Evolutionary conservation across 805 yeast genomes (phyloP), one percentile per base, ranked within the genome.

Genomic region (Cephaloascus fragrans): DNA sequence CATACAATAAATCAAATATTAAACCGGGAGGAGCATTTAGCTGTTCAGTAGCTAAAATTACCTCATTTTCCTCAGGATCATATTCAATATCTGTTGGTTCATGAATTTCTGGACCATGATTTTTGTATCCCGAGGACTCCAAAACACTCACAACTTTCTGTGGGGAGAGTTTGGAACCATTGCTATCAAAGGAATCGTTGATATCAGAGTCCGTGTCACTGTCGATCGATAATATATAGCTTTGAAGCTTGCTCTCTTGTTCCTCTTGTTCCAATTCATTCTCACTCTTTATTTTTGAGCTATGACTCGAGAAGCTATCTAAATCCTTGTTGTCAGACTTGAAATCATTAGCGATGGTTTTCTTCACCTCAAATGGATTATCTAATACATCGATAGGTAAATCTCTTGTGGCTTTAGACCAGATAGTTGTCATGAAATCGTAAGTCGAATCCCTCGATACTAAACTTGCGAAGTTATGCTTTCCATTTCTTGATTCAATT

Each of bases 391-490:
- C 28, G 6, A 23, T 23, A 8, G 28, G 10, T 8, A 23, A 12
- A 23, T 23, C 46, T 1, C 57, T 59, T 4, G 53, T 52, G 26
- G 68, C 62, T 37, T 64, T 61, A 41, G 77, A 73, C 95, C 95
- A 85, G 10, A 83, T 65, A 4, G 77, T 69, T 45, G 73, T 77
- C 46, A 93, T 65, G 41, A 87, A 71, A 35, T 80, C 82, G 47
- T 74, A 74, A 0, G 95, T 81, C 5, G 78, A 58, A 54, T 90
- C 96, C 41, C 97, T 71, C 1, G 90, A 75, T 4, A 86, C 64
- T 52, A 90, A 88, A 40, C 95, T 85, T 12, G 96, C 96, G 66
- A 90, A 89, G 16, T 77, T 76, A 49, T 87, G 84, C 44, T 74
- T 76, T 3, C 70, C 73, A 58, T 67, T 73, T 29, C 61, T 66